phyloP scores from a whole-genome alignment of 805 yeast genomes.

The Kazachstania africana region DNA sequence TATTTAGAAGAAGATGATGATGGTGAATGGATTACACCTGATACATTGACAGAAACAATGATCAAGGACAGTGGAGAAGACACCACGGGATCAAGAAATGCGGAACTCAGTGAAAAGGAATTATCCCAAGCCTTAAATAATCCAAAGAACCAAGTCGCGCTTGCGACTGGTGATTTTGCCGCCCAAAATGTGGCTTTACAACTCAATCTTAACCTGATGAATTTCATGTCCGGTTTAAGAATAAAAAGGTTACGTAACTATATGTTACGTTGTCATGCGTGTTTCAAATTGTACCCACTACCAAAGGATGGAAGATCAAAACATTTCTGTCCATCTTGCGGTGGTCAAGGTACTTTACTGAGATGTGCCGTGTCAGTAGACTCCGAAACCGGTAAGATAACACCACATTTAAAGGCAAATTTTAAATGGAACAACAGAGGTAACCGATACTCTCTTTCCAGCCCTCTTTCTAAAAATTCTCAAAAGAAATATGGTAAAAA shows the following conservation, averaged over 20 bases:
- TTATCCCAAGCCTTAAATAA: slow-evolving; percentile 13
- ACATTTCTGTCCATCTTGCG: slow-evolving; percentile 93
- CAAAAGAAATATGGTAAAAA: slow-evolving; percentile 64
- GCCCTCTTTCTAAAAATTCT: slow-evolving; percentile 78
- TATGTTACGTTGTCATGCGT: slow-evolving; percentile 96
- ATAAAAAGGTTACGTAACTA: slow-evolving; percentile 79
- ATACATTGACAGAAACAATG: slow-evolving; percentile 61
- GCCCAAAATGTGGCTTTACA: slow-evolving; percentile 92
- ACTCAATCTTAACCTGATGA: slow-evolving; percentile 77
- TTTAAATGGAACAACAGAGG: slow-evolving; percentile 94
- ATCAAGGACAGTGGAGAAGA: slow-evolving; percentile 58
- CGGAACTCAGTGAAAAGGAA: slow-evolving; percentile 23
- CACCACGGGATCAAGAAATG: slow-evolving; percentile 27
- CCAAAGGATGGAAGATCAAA: slow-evolving; percentile 64
- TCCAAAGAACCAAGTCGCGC: slow-evolving; percentile 55
- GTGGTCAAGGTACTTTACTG: slow-evolving; percentile 71
- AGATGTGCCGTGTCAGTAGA: slow-evolving; percentile 86
- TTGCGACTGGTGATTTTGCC: slow-evolving; percentile 94
- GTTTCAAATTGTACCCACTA: slow-evolving; percentile 72
- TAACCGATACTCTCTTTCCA: slow-evolving; percentile 64
- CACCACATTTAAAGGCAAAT: slow-evolving; percentile 80
- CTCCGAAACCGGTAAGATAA: slow-evolving; percentile 64
- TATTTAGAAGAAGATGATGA: slow-evolving; percentile 53
- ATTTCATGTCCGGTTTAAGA: slow-evolving; percentile 70
- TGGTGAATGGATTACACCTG: slow-evolving; percentile 92